Conservation (phyloP, 495 filamentous ascomycete genomes). For the Penicillium desertorum region DNA sequence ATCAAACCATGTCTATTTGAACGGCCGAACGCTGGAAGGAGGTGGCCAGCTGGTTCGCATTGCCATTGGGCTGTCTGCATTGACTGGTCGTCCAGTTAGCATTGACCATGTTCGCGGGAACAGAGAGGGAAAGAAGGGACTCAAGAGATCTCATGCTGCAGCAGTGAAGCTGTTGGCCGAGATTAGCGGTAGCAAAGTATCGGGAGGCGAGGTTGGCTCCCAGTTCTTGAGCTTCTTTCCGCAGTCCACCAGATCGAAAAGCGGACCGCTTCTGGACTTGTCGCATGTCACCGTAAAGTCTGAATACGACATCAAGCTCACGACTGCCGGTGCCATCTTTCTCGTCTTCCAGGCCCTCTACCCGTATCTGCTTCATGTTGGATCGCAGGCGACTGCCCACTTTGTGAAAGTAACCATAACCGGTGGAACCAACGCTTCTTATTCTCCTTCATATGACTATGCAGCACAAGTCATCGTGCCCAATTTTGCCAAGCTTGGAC, state of each 20-base stretch:
- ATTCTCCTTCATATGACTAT: slow-evolving; percentile 75
- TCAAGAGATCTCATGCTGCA: slow-evolving; percentile 75
- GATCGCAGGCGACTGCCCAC: slow-evolving; percentile 24
- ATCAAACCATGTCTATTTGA: slow-evolving; percentile 44
- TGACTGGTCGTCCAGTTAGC: slow-evolving; percentile 62
- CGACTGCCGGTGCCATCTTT: slow-evolving; percentile 49
- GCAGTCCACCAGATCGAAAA: slow-evolving; percentile 1
- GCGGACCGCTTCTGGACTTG: slow-evolving; percentile 14
- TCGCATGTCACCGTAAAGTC: slow-evolving; percentile 14
- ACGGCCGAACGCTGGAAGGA: slow-evolving; percentile 76
- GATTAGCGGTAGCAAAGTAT: slow-evolving; percentile 58
- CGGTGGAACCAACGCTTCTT: slow-evolving; percentile 77
- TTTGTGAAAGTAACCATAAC: slow-evolving; percentile 60
- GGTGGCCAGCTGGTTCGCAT: slow-evolving; percentile 81
- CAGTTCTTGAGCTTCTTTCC: slow-evolving; percentile 54
- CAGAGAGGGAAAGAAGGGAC: slow-evolving; percentile 55
- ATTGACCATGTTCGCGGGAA: slow-evolving; percentile 72
- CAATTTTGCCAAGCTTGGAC: slow-evolving; percentile 61
- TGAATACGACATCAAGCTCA: slow-evolving; percentile 35
- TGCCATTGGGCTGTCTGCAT: slow-evolving; percentile 65
- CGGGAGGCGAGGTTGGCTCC: slow-evolving; percentile 56
- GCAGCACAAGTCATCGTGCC: slow-evolving; percentile 72
- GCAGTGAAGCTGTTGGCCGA: slow-evolving; percentile 64
- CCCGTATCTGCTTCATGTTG: slow-evolving; percentile 68
- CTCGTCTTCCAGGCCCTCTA: slow-evolving; percentile 83